Conservation (phyloP, 2,329 filamentous ascomycete species). For the Phyllosticta paracitricarpa region DNA sequence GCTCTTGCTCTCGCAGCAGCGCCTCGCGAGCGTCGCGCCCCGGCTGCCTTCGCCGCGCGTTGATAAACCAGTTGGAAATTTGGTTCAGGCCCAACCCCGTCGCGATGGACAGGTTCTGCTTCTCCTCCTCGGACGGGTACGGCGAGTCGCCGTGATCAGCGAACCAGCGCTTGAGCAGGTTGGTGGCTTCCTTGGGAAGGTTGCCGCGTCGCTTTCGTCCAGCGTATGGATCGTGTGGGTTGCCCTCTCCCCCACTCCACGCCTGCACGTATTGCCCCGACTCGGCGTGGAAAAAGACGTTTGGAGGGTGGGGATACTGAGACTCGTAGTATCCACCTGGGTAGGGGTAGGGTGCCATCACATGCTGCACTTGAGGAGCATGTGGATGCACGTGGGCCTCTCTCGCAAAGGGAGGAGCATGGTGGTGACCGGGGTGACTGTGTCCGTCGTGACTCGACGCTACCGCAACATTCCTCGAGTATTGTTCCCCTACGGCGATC, state of each 20-base stretch:
- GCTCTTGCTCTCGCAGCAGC: background rate
- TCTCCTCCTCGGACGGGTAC: slow-evolving; percentile 77
- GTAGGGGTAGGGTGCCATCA: background rate
- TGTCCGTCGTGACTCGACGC: background rate
- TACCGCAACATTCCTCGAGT: background rate
- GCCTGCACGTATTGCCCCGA: background rate
- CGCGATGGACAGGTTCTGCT: slow-evolving; percentile 44
- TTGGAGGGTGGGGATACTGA: background rate
- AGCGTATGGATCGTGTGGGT: background rate
- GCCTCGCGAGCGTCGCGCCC: slow-evolving; percentile 12
- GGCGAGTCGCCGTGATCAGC: slow-evolving; percentile 65
- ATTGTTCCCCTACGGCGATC: background rate
- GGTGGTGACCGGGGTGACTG: background rate
- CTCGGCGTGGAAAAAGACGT: background rate
- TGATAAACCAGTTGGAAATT: slow-evolving; percentile 77
- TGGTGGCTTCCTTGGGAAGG: slow-evolving; percentile 80
- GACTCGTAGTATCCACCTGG: background rate
- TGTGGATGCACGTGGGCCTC: background rate
- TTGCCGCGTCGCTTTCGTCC: slow-evolving; percentile 51
- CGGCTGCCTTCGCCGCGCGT: slow-evolving; percentile 52
- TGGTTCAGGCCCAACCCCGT: slow-evolving; percentile 17
- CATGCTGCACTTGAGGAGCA: background rate
- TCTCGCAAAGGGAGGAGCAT: background rate
- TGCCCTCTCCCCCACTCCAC: background rate
- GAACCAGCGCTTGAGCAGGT: slow-evolving; percentile 73